Base-by-base conservation (phyloP, 1,284 basidiomycete genomes). In the Neolentinus lepideus region DNA sequence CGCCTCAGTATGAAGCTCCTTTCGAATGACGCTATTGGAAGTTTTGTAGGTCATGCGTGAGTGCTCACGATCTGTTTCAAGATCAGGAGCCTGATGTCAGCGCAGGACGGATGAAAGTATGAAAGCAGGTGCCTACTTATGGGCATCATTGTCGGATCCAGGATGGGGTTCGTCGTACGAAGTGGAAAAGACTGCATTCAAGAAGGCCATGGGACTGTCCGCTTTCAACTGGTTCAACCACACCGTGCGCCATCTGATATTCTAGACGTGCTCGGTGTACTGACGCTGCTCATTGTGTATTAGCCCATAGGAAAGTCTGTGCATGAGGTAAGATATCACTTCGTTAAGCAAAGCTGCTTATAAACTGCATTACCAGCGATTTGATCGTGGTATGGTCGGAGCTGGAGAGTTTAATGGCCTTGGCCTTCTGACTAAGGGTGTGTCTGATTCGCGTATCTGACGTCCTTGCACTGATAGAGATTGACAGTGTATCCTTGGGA, bases 401-500 rank as follows among this genome's bases (percentile, higher is more conserved):
- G 69, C 65, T 64, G 62, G 64, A 21, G 22, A 54, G 24, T 46
- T 31, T 10, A 58, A 56, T 54, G 66, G 66, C 24, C 58, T 57
- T 14, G 25, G 57, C 4, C 57, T 58, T 6, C 57, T 67, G 16
- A 55, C 62, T 29, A 57, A 59, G 29, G 59, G 67, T 64, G 51
- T 14, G 60, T 51, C 25, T 45, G 45, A 45, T 29, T 47, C 9
- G 46, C 29, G 10, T 48, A 33, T 26, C 52, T 48, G 27, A 31
- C 10, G 25, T 10, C 10, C 51, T 10, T 21, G 27, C 27, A 25
- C 21, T 22, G 21, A 4, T 14, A 16, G 2, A 11, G n/a, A 12
- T 21, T 16, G 47, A 31, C 55, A 77, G 72, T 57, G 2, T 78
- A 75, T 61, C 75, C 77, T 4, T 82, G 78, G 79, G 57, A 63